These are phyloP conservation scores for Dioscorea zingiberensis DNA, from an alignment of 106 monocot genomes.

Conservation along the genomic window DNA sequence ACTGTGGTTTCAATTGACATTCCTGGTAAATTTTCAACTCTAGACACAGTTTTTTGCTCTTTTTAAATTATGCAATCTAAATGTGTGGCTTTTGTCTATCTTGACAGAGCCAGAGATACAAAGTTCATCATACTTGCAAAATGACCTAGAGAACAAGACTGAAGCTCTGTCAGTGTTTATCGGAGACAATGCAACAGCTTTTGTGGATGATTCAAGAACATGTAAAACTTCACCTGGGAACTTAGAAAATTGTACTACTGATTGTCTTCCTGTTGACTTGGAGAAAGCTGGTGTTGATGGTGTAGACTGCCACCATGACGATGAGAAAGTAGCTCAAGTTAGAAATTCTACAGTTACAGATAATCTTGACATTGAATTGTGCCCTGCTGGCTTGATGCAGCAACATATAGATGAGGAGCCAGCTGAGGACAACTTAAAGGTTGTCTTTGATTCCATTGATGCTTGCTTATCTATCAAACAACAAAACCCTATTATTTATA, in stretches of 20 bases:
- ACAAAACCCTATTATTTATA: neutral
- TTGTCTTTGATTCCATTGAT: neutral
- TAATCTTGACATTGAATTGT: neutral
- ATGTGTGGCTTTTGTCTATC: neutral
- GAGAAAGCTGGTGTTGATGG: neutral
- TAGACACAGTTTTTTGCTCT: neutral
- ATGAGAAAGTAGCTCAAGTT: neutral
- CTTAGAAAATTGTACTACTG: neutral
- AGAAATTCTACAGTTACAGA: neutral
- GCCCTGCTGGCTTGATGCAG: neutral
- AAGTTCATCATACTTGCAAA: neutral
- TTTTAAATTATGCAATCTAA: neutral
- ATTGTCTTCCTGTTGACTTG: neutral
- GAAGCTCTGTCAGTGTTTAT: neutral
- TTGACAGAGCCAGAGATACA: neutral
- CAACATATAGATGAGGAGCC: neutral
- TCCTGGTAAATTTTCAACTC: neutral
- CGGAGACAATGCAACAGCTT: neutral
- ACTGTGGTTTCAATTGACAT: neutral
- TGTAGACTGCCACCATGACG: neutral
- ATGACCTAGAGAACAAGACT: too few relatives aligned
- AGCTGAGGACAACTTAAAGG: neutral
- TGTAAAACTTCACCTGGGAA: neutral
- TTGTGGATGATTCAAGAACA: neutral
- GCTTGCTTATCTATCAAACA: neutral